A percentile compares a stretch with the other conserved stretches of the same genome.
Evolutionary conservation across 805 yeast species (phyloP).

Genomic region (Yamadazyma philogaea): DNA sequence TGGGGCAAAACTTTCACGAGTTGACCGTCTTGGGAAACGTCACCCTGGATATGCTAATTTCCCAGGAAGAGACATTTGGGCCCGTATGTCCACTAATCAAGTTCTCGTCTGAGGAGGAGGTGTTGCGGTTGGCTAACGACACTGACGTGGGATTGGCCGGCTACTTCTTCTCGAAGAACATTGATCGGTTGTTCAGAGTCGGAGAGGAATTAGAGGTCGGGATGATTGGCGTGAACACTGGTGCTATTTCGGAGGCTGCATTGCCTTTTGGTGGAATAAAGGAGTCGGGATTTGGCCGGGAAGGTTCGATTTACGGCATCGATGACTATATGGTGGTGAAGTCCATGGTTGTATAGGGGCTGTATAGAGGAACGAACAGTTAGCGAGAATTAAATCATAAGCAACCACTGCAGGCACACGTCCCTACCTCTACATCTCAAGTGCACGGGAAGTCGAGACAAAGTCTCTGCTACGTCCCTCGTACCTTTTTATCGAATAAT

Average conservation of each 20-base stretch:
- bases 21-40: conserved; percentile 67
- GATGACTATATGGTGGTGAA: conserved; percentile 61
- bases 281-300: conserved; percentile 69
- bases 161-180: conserved; percentile 61
- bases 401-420: too few relatives aligned
- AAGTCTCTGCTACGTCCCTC: too few relatives aligned
- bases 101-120: conserved; percentile 65
- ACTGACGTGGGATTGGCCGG: conserved; percentile 76
- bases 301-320: conserved; percentile 60
- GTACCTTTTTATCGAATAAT: neutral
- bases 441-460: too few relatives aligned
- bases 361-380: neutral
- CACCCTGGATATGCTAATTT: conserved; percentile 53
- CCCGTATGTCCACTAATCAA: conserved; percentile 72
- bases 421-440: too few relatives aligned
- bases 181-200: conserved; percentile 52
- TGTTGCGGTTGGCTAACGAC: conserved; percentile 57
- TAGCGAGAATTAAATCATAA: too few relatives aligned
- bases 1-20: conserved; percentile 65
- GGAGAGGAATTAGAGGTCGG: conserved; percentile 72
- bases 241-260: conserved; percentile 62
- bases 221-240: conserved; percentile 81
- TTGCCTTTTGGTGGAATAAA: conserved; percentile 62
- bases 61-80: conserved; percentile 76
- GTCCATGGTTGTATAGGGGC: conserved; percentile 52